Evolutionary conservation across 495 filamentous ascomycete genomes (phyloP), one percentile per base, ranked within the genome.

Genomic region (Annulohypoxylon stygium): DNA sequence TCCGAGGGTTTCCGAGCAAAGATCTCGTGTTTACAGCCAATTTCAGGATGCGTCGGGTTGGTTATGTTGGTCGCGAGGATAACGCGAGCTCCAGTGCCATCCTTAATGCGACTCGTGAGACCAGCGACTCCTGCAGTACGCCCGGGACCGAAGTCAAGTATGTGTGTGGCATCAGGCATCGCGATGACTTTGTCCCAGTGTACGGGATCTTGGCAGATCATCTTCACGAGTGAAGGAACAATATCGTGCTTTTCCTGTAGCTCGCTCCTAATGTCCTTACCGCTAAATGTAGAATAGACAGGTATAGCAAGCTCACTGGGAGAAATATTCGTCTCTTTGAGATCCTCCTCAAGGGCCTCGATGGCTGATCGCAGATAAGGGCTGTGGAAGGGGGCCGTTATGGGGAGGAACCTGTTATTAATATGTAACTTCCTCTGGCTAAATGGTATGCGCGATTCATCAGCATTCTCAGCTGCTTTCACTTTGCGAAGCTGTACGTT

Each of bases 381-480:
- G 79, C 92, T 96, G 79, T 97, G 94, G 81, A 97, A 97, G 6
- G 94, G 94, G 9, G 93, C 90, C 0, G 92, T 95, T 78, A 97
- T 97, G 14, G 94, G 94, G 25, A 97, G 83, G 82, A 97, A 97
- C 67, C 91, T 88, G 81, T 93, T 95, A 48, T 90, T 91, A 71
- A 97, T 95, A 72, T 92, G 90, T 53, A 93, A 83, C 81, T 97
- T 97, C 62, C 94, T 89, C 78, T 97, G 90, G 2, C 93, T 95
- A 83, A 91, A 97, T 1, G 94, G 94, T 47, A 97, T 89, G 43
- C 93, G 89, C 45, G 91, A 95, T 79, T 97, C 93, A 70, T 97
- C 94, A 23, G 93, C 84, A 39, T 92, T 93, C 39, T 93, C 94
- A 1, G 91, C 88, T 33, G 93, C 92, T 80, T 94, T 96, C 69